A percentile compares a stretch with the other conserved stretches of the same genome.
Evolutionary conservation across 805 yeast genomes (phyloP).

Genomic region (Suhomyces sp.): DNA sequence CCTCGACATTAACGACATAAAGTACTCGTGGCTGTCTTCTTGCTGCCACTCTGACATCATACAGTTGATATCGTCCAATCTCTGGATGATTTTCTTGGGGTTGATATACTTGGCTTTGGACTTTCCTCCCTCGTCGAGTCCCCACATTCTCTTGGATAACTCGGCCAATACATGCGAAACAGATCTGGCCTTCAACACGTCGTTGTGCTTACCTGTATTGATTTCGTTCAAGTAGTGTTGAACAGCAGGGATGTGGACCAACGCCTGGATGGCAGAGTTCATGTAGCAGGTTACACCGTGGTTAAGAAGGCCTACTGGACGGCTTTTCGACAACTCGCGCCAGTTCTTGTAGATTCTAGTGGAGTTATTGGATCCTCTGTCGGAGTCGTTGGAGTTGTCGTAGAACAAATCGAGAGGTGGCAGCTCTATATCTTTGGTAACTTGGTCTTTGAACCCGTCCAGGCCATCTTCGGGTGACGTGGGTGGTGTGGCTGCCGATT

Average conservation of each 20-base stretch:
- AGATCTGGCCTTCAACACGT: constrained; percentile 48
- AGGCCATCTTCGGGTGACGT: constrained; percentile 6
- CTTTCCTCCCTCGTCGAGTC: constrained; percentile 36
- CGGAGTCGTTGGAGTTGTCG: constrained; percentile 54
- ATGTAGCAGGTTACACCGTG: constrained; percentile 97
- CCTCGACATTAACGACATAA: constrained; percentile 84
- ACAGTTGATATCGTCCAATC: constrained; percentile 82
- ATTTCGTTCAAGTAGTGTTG: constrained; percentile 78
- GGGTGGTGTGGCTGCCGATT: constrained; percentile 8
- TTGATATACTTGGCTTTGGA: constrained; percentile 49
- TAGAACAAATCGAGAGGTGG: constrained; percentile 35
- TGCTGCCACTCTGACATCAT: constrained; percentile 98
- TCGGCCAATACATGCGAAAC: constrained; percentile 69
- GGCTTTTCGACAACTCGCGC: constrained; percentile 51
- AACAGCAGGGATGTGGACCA: constrained; percentile 87
- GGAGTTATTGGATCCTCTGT: constrained; percentile 62
- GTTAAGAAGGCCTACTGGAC: constrained; percentile 75
- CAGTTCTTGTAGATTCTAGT: constrained; percentile 67
- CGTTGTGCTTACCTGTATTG: constrained; percentile 48
- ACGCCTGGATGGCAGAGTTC: constrained; percentile 89
- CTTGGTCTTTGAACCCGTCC: background rate
- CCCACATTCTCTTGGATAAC: constrained; percentile 68
- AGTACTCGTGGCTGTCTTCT: constrained; percentile 96
- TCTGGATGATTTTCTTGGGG: constrained; percentile 69
- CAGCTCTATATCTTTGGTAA: background rate